These are phyloP conservation scores for Plantago major DNA, from an alignment of 257 asterid genomes.

Conservation along the genomic window DNA sequence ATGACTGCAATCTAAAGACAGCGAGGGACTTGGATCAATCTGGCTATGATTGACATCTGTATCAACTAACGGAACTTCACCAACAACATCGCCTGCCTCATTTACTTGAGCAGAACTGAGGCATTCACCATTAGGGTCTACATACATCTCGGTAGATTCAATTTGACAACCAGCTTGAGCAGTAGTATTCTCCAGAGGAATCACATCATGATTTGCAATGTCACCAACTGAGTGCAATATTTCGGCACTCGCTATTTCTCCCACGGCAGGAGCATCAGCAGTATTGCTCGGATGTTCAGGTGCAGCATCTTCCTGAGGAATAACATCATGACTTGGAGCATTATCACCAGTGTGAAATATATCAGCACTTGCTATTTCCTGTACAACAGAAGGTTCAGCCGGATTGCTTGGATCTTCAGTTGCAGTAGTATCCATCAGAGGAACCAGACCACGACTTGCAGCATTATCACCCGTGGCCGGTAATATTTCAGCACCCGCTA, in stretches of 20 bases:
- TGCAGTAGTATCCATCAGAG: constrained; percentile 21
- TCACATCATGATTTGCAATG: constrained; percentile 11
- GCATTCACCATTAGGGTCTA: constrained; percentile 16
- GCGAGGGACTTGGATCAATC: background rate
- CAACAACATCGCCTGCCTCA: constrained; percentile 17
- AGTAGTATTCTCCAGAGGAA: constrained; percentile 17
- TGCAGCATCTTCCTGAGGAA: constrained; percentile 6
- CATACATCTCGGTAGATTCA: constrained; percentile 11
- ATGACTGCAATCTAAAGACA: constrained; percentile 18
- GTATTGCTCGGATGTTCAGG: constrained; percentile 2
- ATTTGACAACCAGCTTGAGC: constrained; percentile 14
- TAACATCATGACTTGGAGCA: constrained; percentile 11
- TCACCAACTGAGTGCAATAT: constrained; percentile 18
- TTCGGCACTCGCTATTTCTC: constrained; percentile 18
- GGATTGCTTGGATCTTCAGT: constrained; percentile 12
- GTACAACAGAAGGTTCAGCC: constrained; percentile 10
- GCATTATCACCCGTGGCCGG: background rate
- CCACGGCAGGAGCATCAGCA: constrained; percentile 10
- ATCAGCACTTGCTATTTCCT: constrained; percentile 17
- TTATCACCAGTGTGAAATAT: constrained; percentile 19
- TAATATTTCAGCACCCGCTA: constrained; percentile 20
- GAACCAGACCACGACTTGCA: constrained; percentile 10
- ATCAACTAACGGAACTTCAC: constrained; percentile 23
- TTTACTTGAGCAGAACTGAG: constrained; percentile 8
- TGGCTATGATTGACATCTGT: too few species aligned